Base-by-base conservation (phyloP, 2,329 filamentous ascomycete genomes). In the Trichoderma sp. region DNA sequence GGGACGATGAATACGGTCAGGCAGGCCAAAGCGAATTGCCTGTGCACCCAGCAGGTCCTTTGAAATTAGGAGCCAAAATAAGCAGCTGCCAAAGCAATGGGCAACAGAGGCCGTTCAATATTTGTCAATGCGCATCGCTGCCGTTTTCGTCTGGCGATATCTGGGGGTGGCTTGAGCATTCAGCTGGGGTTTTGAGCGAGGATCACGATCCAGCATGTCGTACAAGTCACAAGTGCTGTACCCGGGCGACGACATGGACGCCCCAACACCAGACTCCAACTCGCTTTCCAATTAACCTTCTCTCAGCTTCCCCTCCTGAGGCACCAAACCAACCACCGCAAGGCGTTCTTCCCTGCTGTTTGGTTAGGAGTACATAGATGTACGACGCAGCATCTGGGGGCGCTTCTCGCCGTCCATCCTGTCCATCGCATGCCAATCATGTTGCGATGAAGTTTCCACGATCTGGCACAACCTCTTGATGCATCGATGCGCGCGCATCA, bases 401-500 rank as follows among this genome's bases (percentile, higher is more conserved):
- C 53, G 64, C 64, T 63, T 69, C 35, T 50, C 27, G 50, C 31
- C 27, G 53, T 16, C 65, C n/a, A n/a, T 75, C 50, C 35, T 16
- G 16, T 63, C 64, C 59, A 62, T 64, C 35, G 16, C 24, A 50
- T 33, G 29, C 63, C 63, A 74, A 74, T 59, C 72, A 69, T 64
- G 35, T 14, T 50, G 21, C 50, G n/a, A 41, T 29, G 27, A 56
- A 29, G 6, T 64, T 60, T 33, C 71, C 60, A 65, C 71, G 71
- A 75, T 75, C 38, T 50, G 53, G 64, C 65, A 29, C 72, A 16
- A 38, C 50, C 18, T 60, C 35, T 45, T 18, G 45, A 27, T 45
- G 62, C 71, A 66, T 67, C 24, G 63, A 74, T 74, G 71, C 62
- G 63, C 71, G 62, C 63, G 62, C 62, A 67, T 74, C 41, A 24